Base-by-base conservation (phyloP, 78 protist genomes). In the Diacronema lutheri region DNA sequence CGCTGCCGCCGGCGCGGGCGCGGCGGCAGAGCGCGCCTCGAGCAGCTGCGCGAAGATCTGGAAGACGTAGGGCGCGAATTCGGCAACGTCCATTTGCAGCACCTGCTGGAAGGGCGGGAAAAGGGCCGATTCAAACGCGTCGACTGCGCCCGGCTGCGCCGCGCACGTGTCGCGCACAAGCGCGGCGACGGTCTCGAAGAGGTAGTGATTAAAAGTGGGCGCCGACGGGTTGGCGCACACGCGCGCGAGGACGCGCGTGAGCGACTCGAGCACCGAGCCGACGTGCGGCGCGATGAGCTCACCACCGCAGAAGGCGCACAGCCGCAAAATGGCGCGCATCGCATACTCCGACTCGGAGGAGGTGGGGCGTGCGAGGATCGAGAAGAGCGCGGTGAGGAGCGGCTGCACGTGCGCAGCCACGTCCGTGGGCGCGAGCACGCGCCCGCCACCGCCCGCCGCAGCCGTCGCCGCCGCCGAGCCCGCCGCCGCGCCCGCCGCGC, bases 151-250 rank as follows among this genome's bases (percentile, higher is more conserved):
- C 23, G 73, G 60, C 37, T 78, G 1, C 46, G 66, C 65, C 35
- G 58, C 65, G 80, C 90, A 87, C n/a, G 80, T 84, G 57, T 46
- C 1, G 79, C 79, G 86, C 31, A 93, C 76, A 25, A 92, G 74
- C 4, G 92, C 60, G 25, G 98, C 97, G 56, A 96, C 40, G 33
- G 95, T 83, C 74, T 97, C 99, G 86, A 96, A 97, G 86, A 96
- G 90, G 87, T 88, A 95, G 86, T 96, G 97, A 84, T 92, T 93
- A 84, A 96, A 97, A 21, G 68, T 29, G 5, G 97, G 98, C 83
- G 95, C 96, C 73, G 71, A 10, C n/a, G 98, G 98, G 82, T 95
- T 95, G 81, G 83, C 82, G 31, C 86, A 64, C 23, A 94, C 95
- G 37, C 35, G 61, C 12, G 38, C 11, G 41, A 95, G 66, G 60